Conservation (phyloP, 2,329 filamentous ascomycete genomes). For the Aspergillus novoparasiticus region DNA sequence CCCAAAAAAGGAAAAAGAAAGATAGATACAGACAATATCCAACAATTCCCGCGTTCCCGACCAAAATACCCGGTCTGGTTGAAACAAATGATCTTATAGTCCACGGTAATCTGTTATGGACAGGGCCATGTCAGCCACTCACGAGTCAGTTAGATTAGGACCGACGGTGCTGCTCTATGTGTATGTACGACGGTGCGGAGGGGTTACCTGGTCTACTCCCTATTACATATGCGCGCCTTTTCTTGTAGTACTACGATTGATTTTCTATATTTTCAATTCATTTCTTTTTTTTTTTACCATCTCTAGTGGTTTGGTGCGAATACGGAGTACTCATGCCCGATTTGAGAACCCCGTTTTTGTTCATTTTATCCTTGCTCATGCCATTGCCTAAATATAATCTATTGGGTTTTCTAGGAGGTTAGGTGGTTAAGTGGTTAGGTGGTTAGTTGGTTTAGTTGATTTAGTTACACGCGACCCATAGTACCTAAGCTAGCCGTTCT, state of each 20-base stretch:
- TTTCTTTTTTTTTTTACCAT: neutral
- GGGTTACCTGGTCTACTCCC: neutral
- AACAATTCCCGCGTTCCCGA: neutral
- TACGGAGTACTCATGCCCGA: neutral
- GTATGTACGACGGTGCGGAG: slow-evolving; percentile 2
- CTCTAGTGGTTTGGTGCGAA: neutral
- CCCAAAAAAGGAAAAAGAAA: neutral
- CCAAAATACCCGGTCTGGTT: neutral
- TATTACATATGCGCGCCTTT: neutral
- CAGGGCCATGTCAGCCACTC: neutral
- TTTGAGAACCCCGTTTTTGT: neutral
- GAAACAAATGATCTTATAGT: too few relatives aligned
- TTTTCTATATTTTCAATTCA: neutral
- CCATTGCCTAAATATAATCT: neutral
- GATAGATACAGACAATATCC: neutral
- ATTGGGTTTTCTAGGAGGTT: neutral
- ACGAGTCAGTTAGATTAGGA: slow-evolving; percentile 17
- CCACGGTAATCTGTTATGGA: neutral
- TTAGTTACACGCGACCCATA: too few relatives aligned
- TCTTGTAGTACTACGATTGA: neutral
- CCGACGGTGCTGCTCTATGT: slow-evolving; percentile 10
- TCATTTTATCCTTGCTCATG: neutral
- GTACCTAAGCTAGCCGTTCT: too few relatives aligned
- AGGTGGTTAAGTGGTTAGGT: neutral
- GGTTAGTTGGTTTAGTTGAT: too few relatives aligned